Evolutionary conservation across 352 stramenopile genomes (phyloP), one percentile per base, ranked within the genome.

Genomic region (Phytopythium kandeliae): DNA sequence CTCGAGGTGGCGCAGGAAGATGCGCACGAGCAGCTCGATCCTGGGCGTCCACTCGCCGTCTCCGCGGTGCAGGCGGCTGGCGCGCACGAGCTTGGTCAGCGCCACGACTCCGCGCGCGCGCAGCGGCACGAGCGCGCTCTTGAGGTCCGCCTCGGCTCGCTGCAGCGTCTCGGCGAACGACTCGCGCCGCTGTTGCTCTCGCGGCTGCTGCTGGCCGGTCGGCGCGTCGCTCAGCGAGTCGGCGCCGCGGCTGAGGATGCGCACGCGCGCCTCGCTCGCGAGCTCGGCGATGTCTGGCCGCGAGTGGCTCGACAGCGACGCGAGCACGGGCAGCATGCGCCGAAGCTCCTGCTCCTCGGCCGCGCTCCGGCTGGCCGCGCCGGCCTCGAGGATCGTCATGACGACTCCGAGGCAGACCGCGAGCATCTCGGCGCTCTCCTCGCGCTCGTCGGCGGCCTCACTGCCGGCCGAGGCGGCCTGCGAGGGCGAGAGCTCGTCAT

Each of bases 351-450:
- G 52, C 55, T 94, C 82, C 47, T 94, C 84, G 0, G 48, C 31
- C 3, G 73, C 60, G 16, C 61, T 73, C 11, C 84, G 78, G 16
- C 53, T 58, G 0, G 64, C 57, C 0, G 72, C 70, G 0, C 84
- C 84, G 21, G 74, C 79, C 48, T 94, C 79, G 1, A 94, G 48
- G 35, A 94, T 92, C 10, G 84, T 94, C 57, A 83, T 75, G 2
- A 91, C 53, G 28, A 94, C 63, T 0, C 84, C 80, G 2, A 94
- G 59, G 55, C 78, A 88, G n/a, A 94, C 75, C 3, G 70, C 85
- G 46, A 94, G 43, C 8, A 94, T 83, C 37, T 92, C 84, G 21
- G 76, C 68, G 12, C 65, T 69, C 21, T 81, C 74, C 53, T 75
- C 71, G n/a, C n/a, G n/a, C n/a, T n/a, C n/a, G n/a, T n/a, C n/a